phyloP scores from a whole-genome alignment of 169 alveolate genomes.

The Fabrea salina region DNA sequence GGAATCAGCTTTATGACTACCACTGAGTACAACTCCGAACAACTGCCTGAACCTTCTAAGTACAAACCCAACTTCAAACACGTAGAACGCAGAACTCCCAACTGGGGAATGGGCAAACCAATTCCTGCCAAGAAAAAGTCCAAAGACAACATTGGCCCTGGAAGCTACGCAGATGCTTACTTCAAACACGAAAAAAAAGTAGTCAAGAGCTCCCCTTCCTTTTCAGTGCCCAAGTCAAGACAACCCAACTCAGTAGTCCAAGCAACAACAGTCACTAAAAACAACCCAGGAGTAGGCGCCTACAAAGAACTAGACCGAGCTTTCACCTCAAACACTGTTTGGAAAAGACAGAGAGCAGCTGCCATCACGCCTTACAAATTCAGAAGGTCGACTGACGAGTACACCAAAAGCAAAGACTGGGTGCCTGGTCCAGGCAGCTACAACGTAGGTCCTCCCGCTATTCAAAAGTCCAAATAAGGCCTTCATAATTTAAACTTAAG shows the following conservation, averaged over 20 bases:
- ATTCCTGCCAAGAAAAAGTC: neutral
- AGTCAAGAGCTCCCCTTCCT: neutral
- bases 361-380: neutral
- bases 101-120: neutral
- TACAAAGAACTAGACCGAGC: slow-evolving; percentile 6
- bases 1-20: slow-evolving; percentile 21
- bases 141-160: slow-evolving; percentile 19
- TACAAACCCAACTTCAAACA: neutral
- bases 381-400: neutral
- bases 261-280: neutral
- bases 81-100: neutral
- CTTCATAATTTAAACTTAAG: neutral
- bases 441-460: slow-evolving; percentile 10
- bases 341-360: slow-evolving; percentile 23
- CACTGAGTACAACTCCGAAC: slow-evolving; percentile 14
- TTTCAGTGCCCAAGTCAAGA: slow-evolving; percentile 5
- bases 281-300: slow-evolving; percentile 24
- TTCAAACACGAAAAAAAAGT: neutral
- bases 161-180: neutral
- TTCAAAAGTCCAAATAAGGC: neutral
- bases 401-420: neutral
- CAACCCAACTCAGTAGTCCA: neutral
- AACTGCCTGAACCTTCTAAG: neutral
- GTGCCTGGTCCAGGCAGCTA: slow-evolving; percentile 33
- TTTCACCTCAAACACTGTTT: neutral